Evolutionary conservation across 345 rosid species (phyloP).

Genomic region (Aurinia saxatilis): DNA sequence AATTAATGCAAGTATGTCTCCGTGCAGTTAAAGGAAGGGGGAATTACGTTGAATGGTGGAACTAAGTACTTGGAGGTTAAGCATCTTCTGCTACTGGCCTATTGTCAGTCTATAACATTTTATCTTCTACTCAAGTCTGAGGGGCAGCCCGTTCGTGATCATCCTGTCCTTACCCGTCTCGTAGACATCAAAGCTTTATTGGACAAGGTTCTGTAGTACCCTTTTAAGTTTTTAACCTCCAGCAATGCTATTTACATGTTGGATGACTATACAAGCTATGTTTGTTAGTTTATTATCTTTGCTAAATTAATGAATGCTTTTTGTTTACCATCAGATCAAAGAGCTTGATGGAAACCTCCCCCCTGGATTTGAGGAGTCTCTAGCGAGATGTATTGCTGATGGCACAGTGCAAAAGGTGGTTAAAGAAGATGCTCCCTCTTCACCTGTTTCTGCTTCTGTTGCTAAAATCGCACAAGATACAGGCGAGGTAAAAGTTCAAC

Average conservation of each 20-base stretch:
- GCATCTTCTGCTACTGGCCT: conserved; percentile 68
- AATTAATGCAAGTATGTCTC: conserved; percentile 1
- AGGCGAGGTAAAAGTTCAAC: conserved; percentile 23
- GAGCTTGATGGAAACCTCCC: conserved; percentile 66
- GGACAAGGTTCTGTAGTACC: conserved; percentile 54
- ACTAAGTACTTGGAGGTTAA: conserved; percentile 66
- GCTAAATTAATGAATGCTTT: not conserved
- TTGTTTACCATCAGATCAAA: conserved; percentile 38
- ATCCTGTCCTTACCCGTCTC: conserved; percentile 86
- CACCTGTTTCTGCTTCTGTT: conserved; percentile 28
- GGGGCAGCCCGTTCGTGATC: conserved; percentile 82
- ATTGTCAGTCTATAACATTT: conserved; percentile 84
- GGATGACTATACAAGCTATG: not conserved
- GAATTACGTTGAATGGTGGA: conserved; percentile 38
- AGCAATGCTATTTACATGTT: not conserved
- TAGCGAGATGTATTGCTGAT: conserved; percentile 27
- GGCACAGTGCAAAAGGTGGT: conserved; percentile 16
- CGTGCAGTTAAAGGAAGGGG: conserved; percentile 50
- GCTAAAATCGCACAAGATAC: conserved; percentile 16
- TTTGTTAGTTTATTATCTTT: not conserved
- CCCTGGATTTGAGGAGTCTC: conserved; percentile 50
- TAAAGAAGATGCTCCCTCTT: conserved; percentile 20
- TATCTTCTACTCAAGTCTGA: conserved; percentile 93
- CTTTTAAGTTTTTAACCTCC: not conserved
- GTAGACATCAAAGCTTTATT: conserved; percentile 68